Base-by-base conservation (phyloP, 73 alveolate genomes). In the Paramecium sonneborni region DNA sequence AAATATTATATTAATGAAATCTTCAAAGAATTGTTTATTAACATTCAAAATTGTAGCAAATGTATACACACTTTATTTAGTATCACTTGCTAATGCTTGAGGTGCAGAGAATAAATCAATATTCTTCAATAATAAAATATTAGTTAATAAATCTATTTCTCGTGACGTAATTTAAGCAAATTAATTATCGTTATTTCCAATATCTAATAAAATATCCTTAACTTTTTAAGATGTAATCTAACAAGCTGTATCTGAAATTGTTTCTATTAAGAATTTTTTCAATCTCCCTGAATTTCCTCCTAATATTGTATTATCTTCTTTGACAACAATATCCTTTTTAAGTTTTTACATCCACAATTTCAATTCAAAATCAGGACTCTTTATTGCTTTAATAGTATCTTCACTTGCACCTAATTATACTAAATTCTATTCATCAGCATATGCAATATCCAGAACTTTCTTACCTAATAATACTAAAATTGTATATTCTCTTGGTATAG, bases 41-140 rank as follows among this genome's bases (percentile, higher is more conserved):
- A 79, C 74, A 79, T 79, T 79, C 15, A 79, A 79, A 4, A 79
- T 39, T 21, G 69, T 20, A 12, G 90, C 90, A 39, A 79, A 79
- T 9, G 72, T 46, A 79, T 79, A 79, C 14, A 79, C 76, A 79
- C 90, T 39, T 43, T 79, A 79, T 44, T 79, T 79, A 10, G 90
- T 79, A 21, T 79, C 90, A 79, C 76, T 39, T 43, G 90, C 14
- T n/a, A 79, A 79, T 1, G 90, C 69, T 39, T 23, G 14, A n/a
- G 44, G 48, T 1, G 43, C 21, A 3, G 69, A 7, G 39, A 79
- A 35, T 15, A 72, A 46, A 43, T 79, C 90, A 18, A 79, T 43
- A 41, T 38, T 39, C 32, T 79, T 79, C 15, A 79, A 34, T n/a
- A 30, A 79, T 39, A 79, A 43, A 4, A 79, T 44, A 12, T 79